Conservation (phyloP, 163 green algal species). For the Volvox carteri region DNA sequence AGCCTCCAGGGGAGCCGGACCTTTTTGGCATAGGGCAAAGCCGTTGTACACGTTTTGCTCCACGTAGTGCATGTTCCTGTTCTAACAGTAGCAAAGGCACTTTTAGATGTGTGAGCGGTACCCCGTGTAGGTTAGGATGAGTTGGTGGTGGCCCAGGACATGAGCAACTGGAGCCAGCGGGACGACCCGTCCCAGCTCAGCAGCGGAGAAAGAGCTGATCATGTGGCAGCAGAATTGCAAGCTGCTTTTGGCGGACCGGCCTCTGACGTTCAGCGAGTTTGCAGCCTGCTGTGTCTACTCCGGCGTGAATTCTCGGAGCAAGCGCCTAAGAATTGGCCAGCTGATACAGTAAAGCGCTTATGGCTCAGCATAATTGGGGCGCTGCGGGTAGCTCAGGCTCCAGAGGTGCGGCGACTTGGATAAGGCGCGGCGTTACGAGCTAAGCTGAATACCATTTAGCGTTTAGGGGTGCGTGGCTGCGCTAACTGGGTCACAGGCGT, state of each 20-base stretch:
- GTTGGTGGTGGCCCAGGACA: background rate
- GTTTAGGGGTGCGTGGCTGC: background rate
- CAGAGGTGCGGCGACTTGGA: conserved; percentile 42
- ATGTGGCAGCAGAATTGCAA: conserved; percentile 45
- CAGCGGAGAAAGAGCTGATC: conserved; percentile 42
- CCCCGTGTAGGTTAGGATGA: conserved; percentile 21
- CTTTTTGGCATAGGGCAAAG: background rate
- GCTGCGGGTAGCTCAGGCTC: background rate
- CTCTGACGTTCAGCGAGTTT: conserved; percentile 36
- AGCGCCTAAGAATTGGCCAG: conserved; percentile 34
- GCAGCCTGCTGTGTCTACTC: conserved; percentile 22
- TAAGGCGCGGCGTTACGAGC: conserved; percentile 45
- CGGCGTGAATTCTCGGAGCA: conserved; percentile 35
- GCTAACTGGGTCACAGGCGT: background rate
- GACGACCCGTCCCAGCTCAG: conserved; percentile 38
- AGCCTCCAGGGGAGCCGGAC: conserved; percentile 5
- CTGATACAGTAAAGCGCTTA: conserved; percentile 38
- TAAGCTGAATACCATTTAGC: background rate
- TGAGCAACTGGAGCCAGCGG: conserved; percentile 22
- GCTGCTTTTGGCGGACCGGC: conserved; percentile 28
- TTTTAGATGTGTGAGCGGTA: background rate
- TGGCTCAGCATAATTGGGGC: conserved; percentile 46
- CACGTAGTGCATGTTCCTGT: background rate
- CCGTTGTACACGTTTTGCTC: background rate
- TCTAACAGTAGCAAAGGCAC: background rate